Percentiles rank a stretch among this genome's conserved stretches.
These are phyloP conservation scores for Fusarium euwallaceae DNA, from an alignment of 2,329 filamentous ascomycete genomes.

Conservation along the genomic window DNA sequence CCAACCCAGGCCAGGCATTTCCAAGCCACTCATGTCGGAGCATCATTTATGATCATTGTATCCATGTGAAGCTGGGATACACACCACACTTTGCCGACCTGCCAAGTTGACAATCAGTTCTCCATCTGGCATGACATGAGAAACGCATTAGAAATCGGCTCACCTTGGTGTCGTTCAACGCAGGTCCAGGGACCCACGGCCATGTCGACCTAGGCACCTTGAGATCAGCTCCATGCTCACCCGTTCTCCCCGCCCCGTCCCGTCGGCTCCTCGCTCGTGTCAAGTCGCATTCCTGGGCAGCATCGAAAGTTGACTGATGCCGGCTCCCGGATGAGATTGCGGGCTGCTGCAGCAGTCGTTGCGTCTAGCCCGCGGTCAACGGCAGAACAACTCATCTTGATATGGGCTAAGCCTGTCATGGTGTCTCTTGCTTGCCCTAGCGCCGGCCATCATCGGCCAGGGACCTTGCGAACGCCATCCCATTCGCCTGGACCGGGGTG, in stretches of 20 bases:
- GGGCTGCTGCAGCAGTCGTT: constrained; percentile 6
- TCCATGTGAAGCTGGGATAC: constrained; percentile 6
- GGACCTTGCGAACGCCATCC: constrained; percentile 7
- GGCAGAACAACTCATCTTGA: constrained; percentile 20
- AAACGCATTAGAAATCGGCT: constrained; percentile 3
- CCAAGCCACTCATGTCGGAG: constrained; percentile 21
- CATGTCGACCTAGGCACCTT: background rate
- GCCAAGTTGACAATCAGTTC: background rate
- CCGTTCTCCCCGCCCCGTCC: background rate
- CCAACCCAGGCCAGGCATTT: background rate
- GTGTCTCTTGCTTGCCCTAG: constrained; percentile 38
- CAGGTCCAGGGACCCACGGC: constrained; percentile 3
- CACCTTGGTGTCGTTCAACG: background rate
- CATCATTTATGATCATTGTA: background rate
- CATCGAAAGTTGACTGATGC: background rate
- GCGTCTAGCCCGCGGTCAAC: constrained; percentile 7
- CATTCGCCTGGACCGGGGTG: constrained; percentile 28
- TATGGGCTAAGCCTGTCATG: constrained; percentile 35
- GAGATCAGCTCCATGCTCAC: background rate
- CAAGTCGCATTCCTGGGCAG: background rate
- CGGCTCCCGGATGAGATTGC: constrained; percentile 9
- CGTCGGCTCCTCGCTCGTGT: constrained; percentile 5
- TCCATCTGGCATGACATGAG: background rate
- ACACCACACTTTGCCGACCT: constrained; percentile 5
- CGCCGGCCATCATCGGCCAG: constrained; percentile 25